Conservation (phyloP, 140 eudicot species). For the Ambrosia hybrid region DNA sequence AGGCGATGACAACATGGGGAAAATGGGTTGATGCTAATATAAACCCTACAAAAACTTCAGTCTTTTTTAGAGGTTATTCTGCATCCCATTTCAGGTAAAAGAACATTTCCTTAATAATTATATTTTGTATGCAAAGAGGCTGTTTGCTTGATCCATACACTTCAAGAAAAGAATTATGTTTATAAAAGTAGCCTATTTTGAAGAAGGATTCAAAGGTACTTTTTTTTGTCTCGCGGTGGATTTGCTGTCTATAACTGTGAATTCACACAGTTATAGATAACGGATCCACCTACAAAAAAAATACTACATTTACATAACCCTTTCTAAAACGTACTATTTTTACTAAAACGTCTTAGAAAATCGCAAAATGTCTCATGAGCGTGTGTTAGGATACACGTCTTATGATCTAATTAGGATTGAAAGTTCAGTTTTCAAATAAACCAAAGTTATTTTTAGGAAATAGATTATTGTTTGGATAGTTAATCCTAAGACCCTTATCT, state of each 20-base stretch:
- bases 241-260: not conserved
- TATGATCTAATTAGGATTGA: not conserved
- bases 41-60: conserved; percentile 50
- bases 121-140: not conserved
- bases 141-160: not conserved
- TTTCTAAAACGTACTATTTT: too few relatives aligned
- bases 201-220: not conserved
- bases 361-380: not conserved
- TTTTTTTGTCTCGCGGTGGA: not conserved
- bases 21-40: conserved; percentile 73
- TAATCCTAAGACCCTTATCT: not conserved
- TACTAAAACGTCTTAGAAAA: too few relatives aligned
- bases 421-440: not conserved
- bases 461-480: not conserved
- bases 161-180: not conserved
- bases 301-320: not conserved
- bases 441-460: not conserved
- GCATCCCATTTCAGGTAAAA: conserved; percentile 75
- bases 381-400: not conserved
- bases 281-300: not conserved
- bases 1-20: conserved; percentile 82
- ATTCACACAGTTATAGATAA: not conserved
- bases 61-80: conserved; percentile 72
- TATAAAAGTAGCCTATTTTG: not conserved
- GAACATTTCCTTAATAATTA: not conserved